Conservation (phyloP, 2,329 filamentous ascomycete genomes). For the Lecanoromycetidae sp. region DNA sequence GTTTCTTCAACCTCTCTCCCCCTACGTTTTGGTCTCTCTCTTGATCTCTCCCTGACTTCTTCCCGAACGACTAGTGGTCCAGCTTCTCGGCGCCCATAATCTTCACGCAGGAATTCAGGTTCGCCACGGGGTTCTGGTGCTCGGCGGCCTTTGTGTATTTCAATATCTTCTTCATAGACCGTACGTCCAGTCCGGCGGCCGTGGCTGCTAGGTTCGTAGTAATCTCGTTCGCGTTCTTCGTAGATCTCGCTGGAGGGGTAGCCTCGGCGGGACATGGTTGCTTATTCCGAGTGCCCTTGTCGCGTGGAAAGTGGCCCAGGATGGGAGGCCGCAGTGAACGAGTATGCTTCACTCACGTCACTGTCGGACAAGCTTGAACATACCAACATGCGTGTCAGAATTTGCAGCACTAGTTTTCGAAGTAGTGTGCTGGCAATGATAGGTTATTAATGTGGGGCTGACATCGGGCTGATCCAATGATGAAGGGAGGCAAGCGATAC, state of each 20-base stretch:
- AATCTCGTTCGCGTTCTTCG: conserved; percentile 39
- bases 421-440: neutral
- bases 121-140: conserved; percentile 35
- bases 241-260: conserved; percentile 37
- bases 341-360: neutral
- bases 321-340: neutral
- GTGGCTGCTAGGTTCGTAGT: conserved; percentile 28
- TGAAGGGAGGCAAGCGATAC: neutral
- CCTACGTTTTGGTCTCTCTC: conserved; percentile 13
- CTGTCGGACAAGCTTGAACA: neutral
- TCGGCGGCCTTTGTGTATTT: conserved; percentile 35
- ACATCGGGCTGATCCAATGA: conserved; percentile 1
- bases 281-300: neutral
- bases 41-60: conserved; percentile 21
- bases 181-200: conserved; percentile 30
- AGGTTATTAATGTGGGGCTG: conserved; percentile 2
- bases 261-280: conserved; percentile 32
- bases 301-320: neutral
- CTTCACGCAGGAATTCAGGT: conserved; percentile 28
- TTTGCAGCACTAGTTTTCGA: neutral
- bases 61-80: conserved; percentile 24
- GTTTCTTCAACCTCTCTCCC: conserved; percentile 13
- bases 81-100: conserved; percentile 23
- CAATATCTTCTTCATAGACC: conserved; percentile 40
- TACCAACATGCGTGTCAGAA: neutral